Base-by-base conservation (phyloP, 192 early-diverging fungal species). In the Coemansia sp. region DNA sequence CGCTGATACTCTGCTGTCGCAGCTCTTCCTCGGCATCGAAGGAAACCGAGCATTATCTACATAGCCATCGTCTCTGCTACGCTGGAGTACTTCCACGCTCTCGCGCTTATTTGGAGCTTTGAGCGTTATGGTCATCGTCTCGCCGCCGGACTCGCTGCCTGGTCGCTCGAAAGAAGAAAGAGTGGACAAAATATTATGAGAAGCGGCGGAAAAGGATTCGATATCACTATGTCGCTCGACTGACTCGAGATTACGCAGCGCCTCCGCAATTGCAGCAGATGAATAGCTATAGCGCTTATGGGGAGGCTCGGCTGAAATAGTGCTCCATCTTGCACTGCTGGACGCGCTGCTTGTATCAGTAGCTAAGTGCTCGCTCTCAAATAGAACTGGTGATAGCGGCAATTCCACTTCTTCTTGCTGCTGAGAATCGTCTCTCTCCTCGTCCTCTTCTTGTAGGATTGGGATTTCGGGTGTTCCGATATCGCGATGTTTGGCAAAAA, bases 81-180 rank as follows among this genome's bases (percentile, higher is more conserved):
- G 32, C 57, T 59, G 57, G 40, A 37, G 1, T 19, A 37, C 8
- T n/a, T 59, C 57, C 16, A 37, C 26, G 16, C 57, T 59, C 18
- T 49, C 68, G 65, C 56, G 65, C 41, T 73, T 78, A 15, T 51
- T 58, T 32, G 80, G 74, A 12, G 62, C 68, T 55, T 82, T 82
- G 12, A 82, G 68, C 36, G 74, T 82, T 21, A 82, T 82, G 9
- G 80, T 82, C 80, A 82, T 82, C 54, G 56, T 68, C 60, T 74
- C 74, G 56, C 65, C 74, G 57, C 52, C 57, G 62, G 64, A 21
- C 41, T 59, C 60, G 51, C n/a, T 63, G 43, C 54, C 49, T 43
- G 60, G 40, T 3, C 39, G 32, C 12, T 59, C 57, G 26, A 37
- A 59, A 5, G 57, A 0, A 32, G 41, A 6, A 52, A 40, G 32